Base-by-base conservation (phyloP, 75 land plant species). In the Cunninghamia lanceolata region DNA sequence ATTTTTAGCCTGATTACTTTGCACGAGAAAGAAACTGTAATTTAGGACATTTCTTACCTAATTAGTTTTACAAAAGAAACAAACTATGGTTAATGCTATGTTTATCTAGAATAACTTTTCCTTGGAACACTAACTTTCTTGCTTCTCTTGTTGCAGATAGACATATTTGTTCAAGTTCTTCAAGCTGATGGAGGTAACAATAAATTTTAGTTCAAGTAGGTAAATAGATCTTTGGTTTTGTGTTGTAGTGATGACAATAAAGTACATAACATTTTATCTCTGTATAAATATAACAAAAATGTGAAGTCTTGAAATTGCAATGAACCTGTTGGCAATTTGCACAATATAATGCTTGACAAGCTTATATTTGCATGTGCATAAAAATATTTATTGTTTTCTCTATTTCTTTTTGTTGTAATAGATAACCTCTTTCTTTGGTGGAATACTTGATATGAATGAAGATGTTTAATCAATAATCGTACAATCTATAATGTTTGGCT, bases 121-220 rank as follows among this genome's bases (percentile, higher is more conserved):
- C 3, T 80, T 45, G 82, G 46, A 79, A 10, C 9, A 34, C 14
- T 35, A 25, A 17, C 47, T 82, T 13, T 82, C 47, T 35, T 84
- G 36, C 73, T 82, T 68, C 54, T 86, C 15, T 40, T 85, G 78
- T 73, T 92, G 91, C 94, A 98, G 99, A 96, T 98, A 36, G 99
- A 98, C 86, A 95, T 98, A 52, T 98, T 91, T 91, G 99, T 98
- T 28, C 98, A 96, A 89, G 99, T 98, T 83, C 97, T 98, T 86
- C 99, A 98, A 94, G 99, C 99, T 86, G 99, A 98, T 96, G 99
- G 99, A 92, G 99, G 99, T 98, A 91, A 85, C 35, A 19, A 46
- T 2, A 43, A 42, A 77, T 50, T 80, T 82, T 79, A 21, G 32
- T 52, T 75, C 50, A 54, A 77, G 87, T 71, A 7, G 68, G 30